Base-by-base conservation (phyloP, 768 basidiomycete genomes). In the Naematelia encephala region DNA sequence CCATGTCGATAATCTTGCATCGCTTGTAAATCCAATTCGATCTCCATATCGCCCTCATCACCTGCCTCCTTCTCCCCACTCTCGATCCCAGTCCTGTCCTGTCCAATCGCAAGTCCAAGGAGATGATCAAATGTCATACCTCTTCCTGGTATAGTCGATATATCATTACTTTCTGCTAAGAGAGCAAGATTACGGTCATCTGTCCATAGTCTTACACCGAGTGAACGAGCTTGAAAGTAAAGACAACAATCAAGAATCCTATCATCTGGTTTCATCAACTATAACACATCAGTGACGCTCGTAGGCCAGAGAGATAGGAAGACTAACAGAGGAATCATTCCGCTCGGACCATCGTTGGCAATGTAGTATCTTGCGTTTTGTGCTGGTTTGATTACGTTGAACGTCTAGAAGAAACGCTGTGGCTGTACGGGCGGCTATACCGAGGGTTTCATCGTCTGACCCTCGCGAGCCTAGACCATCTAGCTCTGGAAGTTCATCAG, bases 221-320 rank as follows among this genome's bases (percentile, higher is more conserved):
- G 54, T 16, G 43, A 48, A 1, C 42, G 51, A 10, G 21, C n/a
- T 14, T 60, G 29, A 3, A 43, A 29, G 45, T 68, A 73, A 10
- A 70, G 27, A 57, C 67, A 68, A 50, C 71, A 70, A 46, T 73
- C 71, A n/a, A 73, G 34, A 4, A 73, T 59, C 49, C 56, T 61
- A 43, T 73, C 71, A 44, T 73, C 71, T 4, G 50, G 54, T 44
- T 66, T 68, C n/a, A 22, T 30, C 28, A 64, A 56, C 50, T 54
- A 42, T 16, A 8, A 8, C 34, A 39, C 16, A 16, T 39, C 16
- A 39, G 34, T n/a, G n/a, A n/a, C 34, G 16, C 34, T 39, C 34
- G 16, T 16, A 39, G 34, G 8, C 34, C 34, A 39, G 16, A 8
- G 8, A 39, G 16, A 39, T 16, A 39, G 34, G 16, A 39, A 22